These are phyloP conservation scores for Iris pallida DNA, from an alignment of 116 monocot genomes.

Conservation along the genomic window DNA sequence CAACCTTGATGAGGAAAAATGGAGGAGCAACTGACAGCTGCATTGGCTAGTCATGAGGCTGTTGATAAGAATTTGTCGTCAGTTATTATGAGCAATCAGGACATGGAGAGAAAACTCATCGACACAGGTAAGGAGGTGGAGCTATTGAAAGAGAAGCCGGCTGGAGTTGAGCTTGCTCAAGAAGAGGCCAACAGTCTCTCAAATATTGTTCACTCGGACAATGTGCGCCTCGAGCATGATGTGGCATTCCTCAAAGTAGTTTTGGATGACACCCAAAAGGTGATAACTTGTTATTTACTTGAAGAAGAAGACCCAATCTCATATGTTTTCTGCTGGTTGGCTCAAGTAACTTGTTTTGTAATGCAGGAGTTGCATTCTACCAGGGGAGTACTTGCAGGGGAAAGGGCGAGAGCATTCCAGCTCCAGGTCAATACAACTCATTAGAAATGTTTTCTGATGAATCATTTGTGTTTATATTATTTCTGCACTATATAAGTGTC, in stretches of 20 bases:
- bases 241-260: constrained; percentile 95
- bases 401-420: constrained; percentile 89
- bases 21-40: constrained; percentile 57
- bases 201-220: constrained; percentile 81
- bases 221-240: constrained; percentile 91
- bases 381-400: constrained; percentile 85
- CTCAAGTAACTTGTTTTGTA: not conserved
- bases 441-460: not conserved
- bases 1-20: constrained; percentile 52
- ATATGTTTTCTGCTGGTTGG: not conserved
- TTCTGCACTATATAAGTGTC: not conserved
- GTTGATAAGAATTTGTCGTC: constrained; percentile 58
- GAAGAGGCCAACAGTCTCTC: constrained; percentile 90
- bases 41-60: constrained; percentile 48
- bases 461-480: not conserved
- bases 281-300: not conserved
- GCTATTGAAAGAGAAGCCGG: constrained; percentile 81
- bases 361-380: constrained; percentile 89
- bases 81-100: constrained; percentile 44
- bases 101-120: constrained; percentile 56
- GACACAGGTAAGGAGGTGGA: constrained; percentile 69
- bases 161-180: constrained; percentile 70
- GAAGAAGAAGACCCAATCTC: too few relatives aligned
- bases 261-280: constrained; percentile 95
- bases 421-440: constrained; percentile 57